Evolutionary conservation across 805 yeast species (phyloP).

Genomic region (Kuraishia hungarica): DNA sequence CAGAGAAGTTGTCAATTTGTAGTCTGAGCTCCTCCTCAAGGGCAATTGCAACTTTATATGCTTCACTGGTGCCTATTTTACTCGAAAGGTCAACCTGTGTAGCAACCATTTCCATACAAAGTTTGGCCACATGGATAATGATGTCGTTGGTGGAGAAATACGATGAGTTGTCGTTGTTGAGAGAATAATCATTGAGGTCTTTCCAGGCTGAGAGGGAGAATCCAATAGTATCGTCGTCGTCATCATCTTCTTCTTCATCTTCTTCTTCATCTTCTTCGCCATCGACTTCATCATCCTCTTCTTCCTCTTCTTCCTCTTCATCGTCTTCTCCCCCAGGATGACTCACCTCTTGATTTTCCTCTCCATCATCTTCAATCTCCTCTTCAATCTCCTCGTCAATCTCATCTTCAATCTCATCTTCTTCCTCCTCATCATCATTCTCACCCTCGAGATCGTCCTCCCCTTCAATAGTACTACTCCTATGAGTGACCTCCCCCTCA

Average conservation of each 20-base stretch:
- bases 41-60: constrained; percentile 18
- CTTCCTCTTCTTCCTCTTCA: constrained; percentile 12
- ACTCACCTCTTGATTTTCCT: constrained; percentile 15
- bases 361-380: constrained; percentile 14
- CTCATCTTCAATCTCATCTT: constrained; percentile 12
- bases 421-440: constrained; percentile 7
- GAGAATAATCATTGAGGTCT: constrained; percentile 10
- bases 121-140: constrained; percentile 8
- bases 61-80: constrained; percentile 9
- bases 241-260: constrained; percentile 23
- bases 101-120: constrained; percentile 12
- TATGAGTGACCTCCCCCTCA: too few species aligned
- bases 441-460: too few species aligned
- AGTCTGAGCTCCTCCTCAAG: constrained; percentile 16
- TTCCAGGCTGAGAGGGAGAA: constrained; percentile 5
- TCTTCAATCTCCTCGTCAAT: constrained; percentile 15
- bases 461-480: too few species aligned
- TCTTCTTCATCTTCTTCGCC: constrained; percentile 17
- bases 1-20: not conserved
- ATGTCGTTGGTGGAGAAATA: constrained; percentile 3
- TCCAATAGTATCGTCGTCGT: constrained; percentile 10
- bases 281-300: constrained; percentile 10
- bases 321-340: constrained; percentile 17
- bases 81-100: constrained; percentile 13
- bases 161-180: constrained; percentile 6